Conservation (phyloP, 371 early-diverging fungal species). For the Syncephalastrum monosporum region DNA sequence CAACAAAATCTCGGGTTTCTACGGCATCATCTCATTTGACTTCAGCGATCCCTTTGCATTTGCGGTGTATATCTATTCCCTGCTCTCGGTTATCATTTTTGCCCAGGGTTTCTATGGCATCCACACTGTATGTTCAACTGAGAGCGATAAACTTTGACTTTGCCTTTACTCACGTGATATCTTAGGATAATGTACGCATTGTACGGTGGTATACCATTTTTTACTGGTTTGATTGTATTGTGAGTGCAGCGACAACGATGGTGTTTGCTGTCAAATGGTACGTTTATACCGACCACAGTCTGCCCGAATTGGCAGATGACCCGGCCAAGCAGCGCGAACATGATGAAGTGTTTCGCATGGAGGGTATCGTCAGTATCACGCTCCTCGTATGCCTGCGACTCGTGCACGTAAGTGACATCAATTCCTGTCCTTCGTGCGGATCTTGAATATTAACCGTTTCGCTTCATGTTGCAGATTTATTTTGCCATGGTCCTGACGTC, state of each 20-base stretch:
- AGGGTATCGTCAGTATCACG: constrained; percentile 44
- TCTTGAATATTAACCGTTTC: not conserved
- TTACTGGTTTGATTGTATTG: constrained; percentile 43
- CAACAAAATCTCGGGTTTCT: constrained; percentile 46
- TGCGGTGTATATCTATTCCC: constrained; percentile 30
- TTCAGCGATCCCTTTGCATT: constrained; percentile 28
- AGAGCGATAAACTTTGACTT: not conserved
- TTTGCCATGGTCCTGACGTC: constrained; percentile 38
- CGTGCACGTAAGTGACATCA: constrained; percentile 33
- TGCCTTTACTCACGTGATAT: not conserved
- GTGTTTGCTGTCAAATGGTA: constrained; percentile 44
- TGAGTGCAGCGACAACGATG: constrained; percentile 31
- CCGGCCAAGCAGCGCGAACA: constrained; percentile 22
- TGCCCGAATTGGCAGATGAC: constrained; percentile 35
- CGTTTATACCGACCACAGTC: constrained; percentile 46
- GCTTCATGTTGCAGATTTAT: constrained; percentile 28
- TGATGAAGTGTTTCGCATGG: constrained; percentile 28
- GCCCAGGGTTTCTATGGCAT: constrained; percentile 39
- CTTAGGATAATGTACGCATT: constrained; percentile 24
- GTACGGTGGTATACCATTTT: constrained; percentile 39
- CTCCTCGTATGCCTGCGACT: constrained; percentile 29
- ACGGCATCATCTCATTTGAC: constrained; percentile 40
- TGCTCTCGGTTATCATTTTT: constrained; percentile 28
- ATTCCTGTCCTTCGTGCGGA: not conserved
- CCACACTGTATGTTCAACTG: constrained; percentile 23